Base-by-base conservation (phyloP, 192 early-diverging fungal genomes). In the Cladochytrium replicatum region DNA sequence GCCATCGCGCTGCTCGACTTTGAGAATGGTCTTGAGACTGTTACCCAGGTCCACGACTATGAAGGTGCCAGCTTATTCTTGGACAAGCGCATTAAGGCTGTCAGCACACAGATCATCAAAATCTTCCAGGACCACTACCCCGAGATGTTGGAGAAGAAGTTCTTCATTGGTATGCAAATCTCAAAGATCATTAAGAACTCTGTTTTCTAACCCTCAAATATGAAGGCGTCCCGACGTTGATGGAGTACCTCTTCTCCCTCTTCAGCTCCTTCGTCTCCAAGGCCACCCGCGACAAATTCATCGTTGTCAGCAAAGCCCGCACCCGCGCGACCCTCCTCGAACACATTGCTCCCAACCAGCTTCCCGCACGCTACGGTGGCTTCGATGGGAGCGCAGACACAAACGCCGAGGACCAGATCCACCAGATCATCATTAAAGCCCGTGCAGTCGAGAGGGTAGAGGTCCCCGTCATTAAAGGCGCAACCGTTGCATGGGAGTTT, bases 81-180 rank as follows among this genome's bases (percentile, higher is more conserved):
- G 21, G 34, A 52, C 46, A 41, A 29, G 30, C 21, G 32, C 15
- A 21, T 64, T n/a, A 64, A 60, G 17, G 59, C 63, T 8, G 48
- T 46, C 9, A 64, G 23, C 41, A 64, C 55, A 43, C n/a, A 48
- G 27, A 64, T 64, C 41, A 64, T 63, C 38, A 28, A 2, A 26
- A 46, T 55, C 6, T 64, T 64, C 46, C 53, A 59, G 43, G 52
- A 64, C 2, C 28, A 64, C 46, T 64, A 64, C 46, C 63, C 63
- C 6, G 63, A 64, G 30, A 56, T 67, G 27, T 37, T 64, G 9
- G 52, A 67, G 29, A 23, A 44, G 15, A 64, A 64, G 46, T 42
- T 63, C 37, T 64, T 64, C 48, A 19, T 64, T 43, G 37, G n/a
- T n/a, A n/a, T n/a, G n/a, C n/a, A n/a, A n/a, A n/a, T n/a, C n/a